Base-by-base conservation (phyloP, 177 flowering plant species). In the Vitis hybrid region DNA sequence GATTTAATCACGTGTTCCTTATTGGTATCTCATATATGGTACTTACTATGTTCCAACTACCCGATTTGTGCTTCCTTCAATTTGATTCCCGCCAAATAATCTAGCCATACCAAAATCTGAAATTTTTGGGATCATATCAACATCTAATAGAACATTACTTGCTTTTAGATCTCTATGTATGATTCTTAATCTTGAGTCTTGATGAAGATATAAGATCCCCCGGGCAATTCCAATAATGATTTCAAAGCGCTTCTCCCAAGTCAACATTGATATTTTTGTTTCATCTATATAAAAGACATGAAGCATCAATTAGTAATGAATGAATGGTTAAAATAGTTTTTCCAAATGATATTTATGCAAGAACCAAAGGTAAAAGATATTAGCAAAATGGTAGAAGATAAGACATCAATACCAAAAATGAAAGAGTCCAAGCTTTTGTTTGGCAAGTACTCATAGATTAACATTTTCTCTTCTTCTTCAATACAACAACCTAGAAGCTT, bases 81-180 rank as follows among this genome's bases (percentile, higher is more conserved):
- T 54, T 65, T 85, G 79, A 51, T 85, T 77, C 2, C 71, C 72
- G 24, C 82, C 87, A 57, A 86, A 85, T 5, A 85, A 86, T 71
- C 81, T 84, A 10, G 94, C 90, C 80, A 85, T 69, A 7, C 91
- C 94, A 67, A 88, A 88, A 68, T 90, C 91, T 55, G 91, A 82
- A 21, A 90, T 85, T 70, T 86, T 90, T 0, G 91, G 92, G 64
- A 74, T 78, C 86, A 88, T 69, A 3, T 75, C 74, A 0, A 60
- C 74, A 59, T 90, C 91, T 2, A 90, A 66, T 3, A 90, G 65
- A 14, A 89, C 72, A 58, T 89, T 89, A 74, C 93, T 86, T 0
- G 90, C 86, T 73, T 89, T 89, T 11, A 89, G 64, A 70, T 89
- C 91, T 62, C 94, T 77, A 55, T 90, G 91, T 40, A 90, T 86